Base-by-base conservation (phyloP, 75 land plant genomes). In the Isoetes taiwanensis region DNA sequence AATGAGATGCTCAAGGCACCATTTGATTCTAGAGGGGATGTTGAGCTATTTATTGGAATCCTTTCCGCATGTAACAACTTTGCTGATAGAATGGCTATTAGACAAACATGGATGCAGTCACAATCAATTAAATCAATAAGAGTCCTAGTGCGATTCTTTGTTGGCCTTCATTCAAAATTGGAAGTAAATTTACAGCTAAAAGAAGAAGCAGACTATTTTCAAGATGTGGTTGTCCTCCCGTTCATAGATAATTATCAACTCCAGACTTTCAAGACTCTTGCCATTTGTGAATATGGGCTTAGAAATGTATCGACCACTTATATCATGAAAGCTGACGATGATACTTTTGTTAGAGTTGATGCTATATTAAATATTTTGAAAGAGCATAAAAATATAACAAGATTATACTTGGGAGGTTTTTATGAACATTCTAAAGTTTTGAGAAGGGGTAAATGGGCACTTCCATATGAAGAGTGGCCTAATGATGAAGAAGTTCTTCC, bases 251-350 rank as follows among this genome's bases (percentile, higher is more conserved):
- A 46, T 23, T 46, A 46, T 23, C 25, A 46, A 6, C 50, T 46
- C 50, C 25, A 19, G 16, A 23, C 23, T 16, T 23, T 46, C 50
- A 46, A 46, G 19, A 46, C 50, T 46, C 25, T 46, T 23, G 50
- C 50, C 4, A 46, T 46, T 46, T 46, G 50, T 16, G 50, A 46
- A 46, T 46, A 46, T 46, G 50, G 21, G 50, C 25, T 46, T 5
- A 46, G 50, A 23, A 46, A 23, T 5, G 50, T 46, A 23, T 16
- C 16, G 16, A 46, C 50, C 4, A 46, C 23, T 8, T 16, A 19
- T n/a, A n/a, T 87, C 0, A 87, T 91, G 89, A 91, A 91, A 34
- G 80, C 89, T 48, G 97, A 91, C 54, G 97, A 91, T 77, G 97
- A 91, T 52, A 91, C 84, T 5, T 91, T 83, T 79, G 84, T 91